These are phyloP conservation scores for Margaritispora aquatica DNA, from an alignment of 495 filamentous ascomycete genomes.

Conservation along the genomic window DNA sequence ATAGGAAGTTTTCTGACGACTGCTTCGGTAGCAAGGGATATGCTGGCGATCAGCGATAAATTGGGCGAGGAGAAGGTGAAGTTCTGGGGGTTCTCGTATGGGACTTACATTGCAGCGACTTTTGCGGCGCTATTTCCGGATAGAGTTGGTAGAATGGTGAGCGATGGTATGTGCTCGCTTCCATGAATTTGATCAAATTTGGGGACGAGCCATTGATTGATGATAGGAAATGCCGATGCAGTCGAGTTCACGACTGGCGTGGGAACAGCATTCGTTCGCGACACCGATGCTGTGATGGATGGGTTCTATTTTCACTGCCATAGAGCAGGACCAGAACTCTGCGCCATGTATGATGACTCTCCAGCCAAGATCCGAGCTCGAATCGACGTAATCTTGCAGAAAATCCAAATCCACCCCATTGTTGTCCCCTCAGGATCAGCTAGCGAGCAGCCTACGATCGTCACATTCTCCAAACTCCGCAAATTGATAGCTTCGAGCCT, in stretches of 20 bases:
- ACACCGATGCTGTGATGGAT: slow-evolving; percentile 46
- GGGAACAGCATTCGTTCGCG: slow-evolving; percentile 43
- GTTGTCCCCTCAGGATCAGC: slow-evolving; percentile 30
- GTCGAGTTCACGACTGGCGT: slow-evolving; percentile 39
- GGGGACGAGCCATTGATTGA: no score
- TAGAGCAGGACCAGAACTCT: slow-evolving; percentile 38
- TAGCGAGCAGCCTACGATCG: slow-evolving; percentile 28
- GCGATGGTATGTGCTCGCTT: slow-evolving; percentile 34
- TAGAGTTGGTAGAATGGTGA: slow-evolving; percentile 39
- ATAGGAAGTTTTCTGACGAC: slow-evolving; percentile 33
- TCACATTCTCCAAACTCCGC: slow-evolving; percentile 37
- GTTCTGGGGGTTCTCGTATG: slow-evolving; percentile 52
- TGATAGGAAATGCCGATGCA: slow-evolving; percentile 28
- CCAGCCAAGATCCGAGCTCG: slow-evolving; percentile 35
- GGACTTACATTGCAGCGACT: slow-evolving; percentile 44
- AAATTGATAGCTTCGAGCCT: slow-evolving; percentile 39
- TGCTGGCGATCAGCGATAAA: slow-evolving; percentile 35
- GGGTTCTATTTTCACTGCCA: slow-evolving; percentile 50
- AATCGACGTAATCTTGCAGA: slow-evolving; percentile 33
- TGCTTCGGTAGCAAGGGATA: slow-evolving; percentile 34
- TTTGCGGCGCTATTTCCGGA: slow-evolving; percentile 45
- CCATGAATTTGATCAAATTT: no score
- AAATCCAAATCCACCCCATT: slow-evolving; percentile 42
- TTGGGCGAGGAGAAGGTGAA: slow-evolving; percentile 35
- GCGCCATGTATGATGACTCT: slow-evolving; percentile 38